Percentiles rank a stretch among this genome's conserved stretches.
Conservation (phyloP, 2,329 filamentous ascomycete species). For the Fusarium brachygibbosum region DNA sequence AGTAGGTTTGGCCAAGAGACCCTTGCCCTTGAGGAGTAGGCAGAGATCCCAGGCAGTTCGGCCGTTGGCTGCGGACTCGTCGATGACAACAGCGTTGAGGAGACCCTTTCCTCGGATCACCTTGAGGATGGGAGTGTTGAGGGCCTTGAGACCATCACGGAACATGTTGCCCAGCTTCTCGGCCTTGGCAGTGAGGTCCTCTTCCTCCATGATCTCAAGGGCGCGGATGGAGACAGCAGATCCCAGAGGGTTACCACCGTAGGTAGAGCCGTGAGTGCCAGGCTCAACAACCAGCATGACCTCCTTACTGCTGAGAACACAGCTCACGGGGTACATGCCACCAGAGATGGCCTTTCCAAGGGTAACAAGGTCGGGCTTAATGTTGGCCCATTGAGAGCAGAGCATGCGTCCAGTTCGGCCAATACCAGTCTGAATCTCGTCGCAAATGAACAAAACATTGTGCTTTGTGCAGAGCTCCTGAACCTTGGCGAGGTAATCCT, state of each 20-base stretch:
- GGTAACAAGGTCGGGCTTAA: conserved; percentile 95
- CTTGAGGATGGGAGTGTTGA: conserved; percentile 85
- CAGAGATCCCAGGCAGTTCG: conserved; percentile 97
- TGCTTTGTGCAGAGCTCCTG: conserved; percentile 91
- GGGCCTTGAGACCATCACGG: conserved; percentile 79
- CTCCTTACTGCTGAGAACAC: conserved; percentile 87
- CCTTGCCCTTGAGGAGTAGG: conserved; percentile 95
- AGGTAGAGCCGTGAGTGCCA: conserved; percentile 97
- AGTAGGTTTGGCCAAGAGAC: conserved; percentile 96
- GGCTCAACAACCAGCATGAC: conserved; percentile 97
- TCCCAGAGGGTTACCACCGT: conserved; percentile 95
- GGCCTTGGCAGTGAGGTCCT: conserved; percentile 86
- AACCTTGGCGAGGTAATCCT: conserved; percentile 79
- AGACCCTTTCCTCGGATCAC: conserved; percentile 91
- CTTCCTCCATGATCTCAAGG: conserved; percentile 92
- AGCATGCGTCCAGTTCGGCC: conserved; percentile 94
- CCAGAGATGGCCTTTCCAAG: conserved; percentile 98
- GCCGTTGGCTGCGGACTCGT: conserved; percentile 86
- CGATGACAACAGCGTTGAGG: conserved; percentile 95
- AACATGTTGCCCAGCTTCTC: conserved; percentile 86
- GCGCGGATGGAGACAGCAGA: conserved; percentile 96
- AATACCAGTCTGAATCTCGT: conserved; percentile 99
- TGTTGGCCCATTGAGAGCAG: conserved; percentile 92
- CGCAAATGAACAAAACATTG: conserved; percentile 95
- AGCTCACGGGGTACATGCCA: conserved; percentile 99